Conservation (phyloP, 495 filamentous ascomycete genomes). For the Podospora pseudopauciseta region DNA sequence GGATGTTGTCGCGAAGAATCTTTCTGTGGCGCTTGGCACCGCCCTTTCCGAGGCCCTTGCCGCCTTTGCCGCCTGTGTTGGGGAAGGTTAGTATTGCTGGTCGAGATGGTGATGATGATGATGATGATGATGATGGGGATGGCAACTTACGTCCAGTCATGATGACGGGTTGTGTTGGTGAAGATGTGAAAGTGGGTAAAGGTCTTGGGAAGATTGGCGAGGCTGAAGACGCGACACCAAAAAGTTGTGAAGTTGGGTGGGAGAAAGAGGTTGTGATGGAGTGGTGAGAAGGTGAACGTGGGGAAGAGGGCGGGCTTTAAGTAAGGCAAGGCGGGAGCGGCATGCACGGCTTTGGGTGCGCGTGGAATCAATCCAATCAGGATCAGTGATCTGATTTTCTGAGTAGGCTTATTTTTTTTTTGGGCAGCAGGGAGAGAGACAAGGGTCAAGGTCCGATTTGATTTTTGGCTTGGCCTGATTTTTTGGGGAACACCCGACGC, state of each 20-base stretch:
- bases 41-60: constrained; percentile 89
- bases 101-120: constrained; percentile 13
- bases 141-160: constrained; percentile 95
- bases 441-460: neutral
- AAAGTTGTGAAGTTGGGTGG: neutral
- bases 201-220: constrained; percentile 30
- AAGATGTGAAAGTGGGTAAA: constrained; percentile 27
- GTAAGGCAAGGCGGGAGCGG: constrained; percentile 22
- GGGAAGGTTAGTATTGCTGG: constrained; percentile 25
- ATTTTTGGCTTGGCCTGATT: constrained; percentile 16
- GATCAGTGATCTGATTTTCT: constrained; percentile 31
- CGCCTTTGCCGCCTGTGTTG: constrained; percentile 77
- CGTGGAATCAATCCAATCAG: constrained; percentile 44
- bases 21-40: constrained; percentile 95
- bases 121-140: neutral
- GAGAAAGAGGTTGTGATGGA: constrained; percentile 11
- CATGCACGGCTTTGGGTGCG: constrained; percentile 29
- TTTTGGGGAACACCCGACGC: constrained; percentile 9
- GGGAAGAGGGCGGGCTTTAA: constrained; percentile 46
- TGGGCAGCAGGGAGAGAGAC: neutral
- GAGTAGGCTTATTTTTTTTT: constrained; percentile 23
- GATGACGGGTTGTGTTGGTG: constrained; percentile 35
- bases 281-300: constrained; percentile 32
- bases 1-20: constrained; percentile 99
- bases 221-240: constrained; percentile 35